phyloP scores from a whole-genome alignment of 805 yeast genomes.

The Metschnikowia lochheadii region DNA sequence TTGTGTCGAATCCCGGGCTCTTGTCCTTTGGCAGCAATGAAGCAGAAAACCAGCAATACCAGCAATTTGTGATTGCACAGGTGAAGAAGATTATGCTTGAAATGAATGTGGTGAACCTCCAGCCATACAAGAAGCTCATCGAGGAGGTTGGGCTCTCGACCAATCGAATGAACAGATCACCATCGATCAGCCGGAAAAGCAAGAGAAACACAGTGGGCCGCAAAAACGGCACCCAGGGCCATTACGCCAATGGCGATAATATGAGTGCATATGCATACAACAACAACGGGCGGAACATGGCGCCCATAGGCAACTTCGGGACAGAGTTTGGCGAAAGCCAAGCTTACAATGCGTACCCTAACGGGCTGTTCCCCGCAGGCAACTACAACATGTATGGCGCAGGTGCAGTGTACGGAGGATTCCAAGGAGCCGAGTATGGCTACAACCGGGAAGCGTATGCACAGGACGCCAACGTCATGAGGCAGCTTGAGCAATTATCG shows the following conservation, averaged over 20 bases:
- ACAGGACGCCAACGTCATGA: constrained; percentile 32
- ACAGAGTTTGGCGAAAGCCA: background rate
- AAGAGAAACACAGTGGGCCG: constrained; percentile 13
- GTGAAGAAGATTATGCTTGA: constrained; percentile 62
- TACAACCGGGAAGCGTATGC: background rate
- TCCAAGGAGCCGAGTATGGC: background rate
- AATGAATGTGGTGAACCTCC: constrained; percentile 50
- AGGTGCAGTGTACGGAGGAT: constrained; percentile 1
- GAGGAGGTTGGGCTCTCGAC: constrained; percentile 81
- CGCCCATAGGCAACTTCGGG: background rate
- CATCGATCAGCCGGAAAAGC: constrained; percentile 23
- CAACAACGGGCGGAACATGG: background rate
- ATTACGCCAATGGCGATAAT: background rate
- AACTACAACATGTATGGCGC: background rate
- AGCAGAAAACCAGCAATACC: constrained; percentile 29
- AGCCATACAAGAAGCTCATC: constrained; percentile 78
- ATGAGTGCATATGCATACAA: constrained; percentile 6
- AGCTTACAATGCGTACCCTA: background rate
- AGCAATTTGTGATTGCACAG: constrained; percentile 55
- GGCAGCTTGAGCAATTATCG: constrained; percentile 44
- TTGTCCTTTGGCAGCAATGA: constrained; percentile 28
- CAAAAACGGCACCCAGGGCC: background rate
- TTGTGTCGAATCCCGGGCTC: constrained; percentile 65
- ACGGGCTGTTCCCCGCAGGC: background rate
- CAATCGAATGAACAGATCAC: constrained; percentile 28